These are phyloP conservation scores for Cryphonectria parasitica DNA, from an alignment of 2,329 filamentous ascomycete genomes.

Conservation along the genomic window DNA sequence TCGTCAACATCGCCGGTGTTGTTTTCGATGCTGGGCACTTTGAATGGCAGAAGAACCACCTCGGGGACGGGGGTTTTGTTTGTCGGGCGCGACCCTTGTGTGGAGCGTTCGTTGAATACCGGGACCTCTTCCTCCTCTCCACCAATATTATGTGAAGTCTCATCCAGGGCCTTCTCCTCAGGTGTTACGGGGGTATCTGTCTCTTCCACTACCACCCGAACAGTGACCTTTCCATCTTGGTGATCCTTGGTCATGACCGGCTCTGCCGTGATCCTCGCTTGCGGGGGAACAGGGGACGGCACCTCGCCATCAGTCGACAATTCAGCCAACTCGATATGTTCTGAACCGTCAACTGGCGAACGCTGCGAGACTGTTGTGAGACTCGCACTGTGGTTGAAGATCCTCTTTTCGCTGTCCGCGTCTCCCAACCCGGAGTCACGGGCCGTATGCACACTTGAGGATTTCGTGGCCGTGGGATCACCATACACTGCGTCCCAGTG, in stretches of 20 bases:
- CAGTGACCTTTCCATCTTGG: slow-evolving; percentile 53
- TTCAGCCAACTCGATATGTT: slow-evolving; percentile 61
- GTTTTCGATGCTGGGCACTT: slow-evolving; percentile 49
- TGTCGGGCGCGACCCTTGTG: slow-evolving; percentile 35
- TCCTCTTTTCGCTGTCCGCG: slow-evolving; percentile 51
- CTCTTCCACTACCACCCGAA: slow-evolving; percentile 58
- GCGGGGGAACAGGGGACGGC: slow-evolving; percentile 31
- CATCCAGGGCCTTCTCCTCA: slow-evolving; percentile 37
- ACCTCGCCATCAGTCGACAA: slow-evolving; percentile 42
- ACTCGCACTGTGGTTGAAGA: slow-evolving; percentile 40
- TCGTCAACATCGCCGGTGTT: slow-evolving; percentile 48
- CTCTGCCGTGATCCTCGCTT: slow-evolving; percentile 43
- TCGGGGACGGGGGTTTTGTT: slow-evolving; percentile 52
- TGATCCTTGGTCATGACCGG: slow-evolving; percentile 47
- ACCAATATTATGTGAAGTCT: slow-evolving; percentile 35
- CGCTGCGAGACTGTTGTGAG: slow-evolving; percentile 40
- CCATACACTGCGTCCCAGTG: slow-evolving; percentile 83
- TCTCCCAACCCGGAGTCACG: slow-evolving; percentile 58
- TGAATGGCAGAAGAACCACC: slow-evolving; percentile 69
- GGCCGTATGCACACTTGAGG: slow-evolving; percentile 41
- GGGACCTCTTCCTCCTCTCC: slow-evolving; percentile 39
- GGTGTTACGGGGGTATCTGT: slow-evolving; percentile 37
- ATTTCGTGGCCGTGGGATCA: slow-evolving; percentile 46
- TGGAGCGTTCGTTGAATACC: slow-evolving; percentile 35
- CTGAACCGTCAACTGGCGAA: slow-evolving; percentile 45